A percentile compares a stretch with the other conserved stretches of the same genome.
phyloP scores from a whole-genome alignment of 1,284 basidiomycete species.

The Erythrobasidium hasegawianum region DNA sequence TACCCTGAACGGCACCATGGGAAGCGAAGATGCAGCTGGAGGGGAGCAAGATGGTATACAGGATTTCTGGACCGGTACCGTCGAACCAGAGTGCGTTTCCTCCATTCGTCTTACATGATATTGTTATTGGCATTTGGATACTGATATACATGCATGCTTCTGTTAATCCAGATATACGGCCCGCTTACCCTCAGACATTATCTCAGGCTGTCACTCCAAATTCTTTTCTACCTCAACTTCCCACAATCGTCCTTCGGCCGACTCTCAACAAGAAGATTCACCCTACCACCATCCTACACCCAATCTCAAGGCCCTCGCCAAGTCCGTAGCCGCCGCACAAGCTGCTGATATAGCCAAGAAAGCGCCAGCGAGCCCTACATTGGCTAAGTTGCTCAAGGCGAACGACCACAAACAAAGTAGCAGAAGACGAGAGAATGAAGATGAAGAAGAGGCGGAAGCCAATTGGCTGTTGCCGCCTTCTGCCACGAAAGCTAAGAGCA shows the following conservation, averaged over 20 bases:
- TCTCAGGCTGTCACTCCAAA: slow-evolving; percentile 29
- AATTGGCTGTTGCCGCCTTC: not conserved
- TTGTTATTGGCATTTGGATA: too few relatives aligned
- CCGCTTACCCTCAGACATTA: slow-evolving; percentile 19
- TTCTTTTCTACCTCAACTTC: slow-evolving; percentile 17
- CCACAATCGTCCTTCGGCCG: not conserved
- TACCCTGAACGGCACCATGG: not conserved
- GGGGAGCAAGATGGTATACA: slow-evolving; percentile 30
- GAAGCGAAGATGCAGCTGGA: slow-evolving; percentile 4
- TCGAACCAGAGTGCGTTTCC: slow-evolving; percentile 27
- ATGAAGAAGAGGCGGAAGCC: not conserved
- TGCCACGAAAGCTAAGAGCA: not conserved
- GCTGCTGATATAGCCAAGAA: not conserved
- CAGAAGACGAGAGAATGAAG: not conserved
- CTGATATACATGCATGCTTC: not conserved
- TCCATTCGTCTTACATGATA: not conserved
- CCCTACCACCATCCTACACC: slow-evolving; percentile 36
- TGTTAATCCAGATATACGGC: slow-evolving; percentile 6
- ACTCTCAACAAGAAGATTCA: not conserved
- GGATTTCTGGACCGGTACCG: slow-evolving; percentile 28
- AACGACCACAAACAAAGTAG: not conserved
- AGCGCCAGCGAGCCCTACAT: slow-evolving; percentile 26
- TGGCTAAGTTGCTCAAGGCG: slow-evolving; percentile 29
- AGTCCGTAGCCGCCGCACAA: slow-evolving; percentile 18
- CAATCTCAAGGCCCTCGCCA: slow-evolving; percentile 22